These are phyloP conservation scores for Neurospora sp. DNA, from an alignment of 495 filamentous ascomycete species.

Conservation along the genomic window DNA sequence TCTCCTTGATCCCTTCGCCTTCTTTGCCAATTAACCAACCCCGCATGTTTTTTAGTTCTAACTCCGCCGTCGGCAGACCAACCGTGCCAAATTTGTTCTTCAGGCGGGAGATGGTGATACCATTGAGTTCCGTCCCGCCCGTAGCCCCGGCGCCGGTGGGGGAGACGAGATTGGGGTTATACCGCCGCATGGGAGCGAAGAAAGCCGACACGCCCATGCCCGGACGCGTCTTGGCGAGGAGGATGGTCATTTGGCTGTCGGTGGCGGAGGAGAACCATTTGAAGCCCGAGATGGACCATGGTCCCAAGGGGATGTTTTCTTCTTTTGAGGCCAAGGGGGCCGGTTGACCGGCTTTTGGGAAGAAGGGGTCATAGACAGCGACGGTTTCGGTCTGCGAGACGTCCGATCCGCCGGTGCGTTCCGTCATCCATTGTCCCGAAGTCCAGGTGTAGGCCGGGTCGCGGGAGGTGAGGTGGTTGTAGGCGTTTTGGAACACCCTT, in stretches of 20 bases:
- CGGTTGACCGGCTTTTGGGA: not conserved
- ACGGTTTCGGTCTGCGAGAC: slow-evolving; percentile 63
- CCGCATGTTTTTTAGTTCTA: slow-evolving; percentile 50
- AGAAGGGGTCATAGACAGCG: slow-evolving; percentile 21
- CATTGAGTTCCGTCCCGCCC: slow-evolving; percentile 47
- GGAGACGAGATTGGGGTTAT: slow-evolving; percentile 20
- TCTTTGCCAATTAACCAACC: slow-evolving; percentile 53
- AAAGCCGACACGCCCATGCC: slow-evolving; percentile 51
- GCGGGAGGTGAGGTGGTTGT: slow-evolving; percentile 40
- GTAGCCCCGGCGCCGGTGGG: slow-evolving; percentile 7
- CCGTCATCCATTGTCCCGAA: slow-evolving; percentile 80
- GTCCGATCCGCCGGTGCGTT: slow-evolving; percentile 65
- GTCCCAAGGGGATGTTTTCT: slow-evolving; percentile 41
- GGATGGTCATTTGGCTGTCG: slow-evolving; percentile 57
- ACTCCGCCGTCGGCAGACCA: slow-evolving; percentile 58
- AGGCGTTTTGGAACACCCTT: slow-evolving; percentile 39
- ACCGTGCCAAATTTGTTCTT: slow-evolving; percentile 65
- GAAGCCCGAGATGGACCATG: slow-evolving; percentile 56
- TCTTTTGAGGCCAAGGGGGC: not conserved
- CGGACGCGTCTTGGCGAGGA: slow-evolving; percentile 54
- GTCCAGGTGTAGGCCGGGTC: slow-evolving; percentile 57
- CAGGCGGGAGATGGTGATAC: slow-evolving; percentile 54
- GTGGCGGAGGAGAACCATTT: slow-evolving; percentile 73
- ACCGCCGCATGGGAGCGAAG: slow-evolving; percentile 51
- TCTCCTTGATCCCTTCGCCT: slow-evolving; percentile 55